Evolutionary conservation across 495 filamentous ascomycete species (phyloP).

Genomic region (Penicillium ucsense): DNA sequence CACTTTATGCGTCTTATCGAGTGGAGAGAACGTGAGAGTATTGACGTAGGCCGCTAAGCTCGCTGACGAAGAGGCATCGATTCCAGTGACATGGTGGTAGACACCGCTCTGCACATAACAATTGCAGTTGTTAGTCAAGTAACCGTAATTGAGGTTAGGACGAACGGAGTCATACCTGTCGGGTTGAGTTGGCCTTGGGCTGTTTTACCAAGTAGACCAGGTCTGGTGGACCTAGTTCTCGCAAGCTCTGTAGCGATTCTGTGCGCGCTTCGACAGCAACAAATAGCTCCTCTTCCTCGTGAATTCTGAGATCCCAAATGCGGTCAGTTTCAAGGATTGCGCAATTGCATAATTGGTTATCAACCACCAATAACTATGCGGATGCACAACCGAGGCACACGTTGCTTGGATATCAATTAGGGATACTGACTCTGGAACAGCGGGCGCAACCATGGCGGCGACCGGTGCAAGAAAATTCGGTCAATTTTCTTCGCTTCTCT

Average conservation of each 20-base stretch:
- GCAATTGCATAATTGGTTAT: constrained; percentile 1
- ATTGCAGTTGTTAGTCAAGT: constrained; percentile 1
- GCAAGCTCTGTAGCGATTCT: constrained; percentile 69
- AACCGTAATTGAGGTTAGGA: no score
- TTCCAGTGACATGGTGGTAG: constrained; percentile 96
- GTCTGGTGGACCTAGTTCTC: constrained; percentile 92
- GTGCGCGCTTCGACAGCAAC: constrained; percentile 84
- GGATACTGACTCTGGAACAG: constrained; percentile 73
- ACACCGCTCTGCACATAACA: constrained; percentile 57
- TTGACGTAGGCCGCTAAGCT: constrained; percentile 97
- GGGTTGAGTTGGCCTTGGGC: constrained; percentile 44
- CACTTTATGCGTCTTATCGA: constrained; percentile 82
- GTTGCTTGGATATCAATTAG: constrained; percentile 18
- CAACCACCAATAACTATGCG: constrained; percentile 14
- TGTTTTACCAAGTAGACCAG: constrained; percentile 92
- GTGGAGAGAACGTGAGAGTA: constrained; percentile 81
- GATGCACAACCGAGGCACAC: constrained; percentile 24
- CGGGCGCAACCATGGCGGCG: constrained; percentile 72
- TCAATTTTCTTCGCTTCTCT: background rate
- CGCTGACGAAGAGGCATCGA: constrained; percentile 94
- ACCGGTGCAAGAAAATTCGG: constrained; percentile 10
- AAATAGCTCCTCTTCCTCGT: constrained; percentile 75
- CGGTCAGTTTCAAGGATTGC: constrained; percentile 13
- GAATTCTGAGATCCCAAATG: constrained; percentile 51
- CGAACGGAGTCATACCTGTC: constrained; percentile 29